Percentiles rank a stretch among this genome's conserved stretches.
phyloP scores from a whole-genome alignment of 768 basidiomycete genomes.

The Tricholomella constricta region DNA sequence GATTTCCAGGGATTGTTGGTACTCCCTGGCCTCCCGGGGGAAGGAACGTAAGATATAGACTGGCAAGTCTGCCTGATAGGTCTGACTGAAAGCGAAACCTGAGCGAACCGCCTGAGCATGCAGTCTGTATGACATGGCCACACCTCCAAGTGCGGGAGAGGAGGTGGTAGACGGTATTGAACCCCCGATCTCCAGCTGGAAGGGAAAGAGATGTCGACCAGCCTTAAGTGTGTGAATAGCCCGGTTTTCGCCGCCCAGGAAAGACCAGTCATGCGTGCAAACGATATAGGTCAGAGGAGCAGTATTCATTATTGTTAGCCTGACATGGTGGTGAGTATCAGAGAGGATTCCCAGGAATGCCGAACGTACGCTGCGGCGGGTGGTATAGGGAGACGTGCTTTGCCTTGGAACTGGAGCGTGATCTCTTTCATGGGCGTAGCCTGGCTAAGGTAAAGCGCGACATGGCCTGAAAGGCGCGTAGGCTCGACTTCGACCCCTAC shows the following conservation, averaged over 20 bases:
- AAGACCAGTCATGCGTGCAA: slow-evolving; percentile 89
- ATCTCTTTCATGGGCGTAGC: slow-evolving; percentile 84
- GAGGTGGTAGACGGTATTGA: slow-evolving; percentile 78
- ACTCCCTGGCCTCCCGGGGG: slow-evolving; percentile 83
- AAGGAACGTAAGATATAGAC: slow-evolving; percentile 76
- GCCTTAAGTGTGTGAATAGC: slow-evolving; percentile 91
- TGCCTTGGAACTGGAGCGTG: slow-evolving; percentile 82
- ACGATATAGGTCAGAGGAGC: slow-evolving; percentile 59
- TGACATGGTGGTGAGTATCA: slow-evolving; percentile 21
- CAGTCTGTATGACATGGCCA: slow-evolving; percentile 84
- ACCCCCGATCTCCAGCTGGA: slow-evolving; percentile 84
- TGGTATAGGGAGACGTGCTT: slow-evolving; percentile 67
- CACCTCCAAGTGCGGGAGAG: slow-evolving; percentile 56
- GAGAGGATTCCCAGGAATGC: slow-evolving; percentile 6
- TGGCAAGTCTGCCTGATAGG: slow-evolving; percentile 61
- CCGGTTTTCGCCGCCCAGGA: slow-evolving; percentile 80
- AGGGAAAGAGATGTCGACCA: slow-evolving; percentile 90
- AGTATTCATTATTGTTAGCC: slow-evolving; percentile 44
- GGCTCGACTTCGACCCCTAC: slow-evolving; percentile 85
- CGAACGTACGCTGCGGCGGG: slow-evolving; percentile 58
- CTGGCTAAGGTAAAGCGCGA: slow-evolving; percentile 79
- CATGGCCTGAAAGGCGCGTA: slow-evolving; percentile 75
- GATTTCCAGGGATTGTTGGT: slow-evolving; percentile 93
- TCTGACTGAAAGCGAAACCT: slow-evolving; percentile 59
- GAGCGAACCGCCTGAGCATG: slow-evolving; percentile 82